Conservation (phyloP, 441 rosid species). For the Adansonia gregorii region DNA sequence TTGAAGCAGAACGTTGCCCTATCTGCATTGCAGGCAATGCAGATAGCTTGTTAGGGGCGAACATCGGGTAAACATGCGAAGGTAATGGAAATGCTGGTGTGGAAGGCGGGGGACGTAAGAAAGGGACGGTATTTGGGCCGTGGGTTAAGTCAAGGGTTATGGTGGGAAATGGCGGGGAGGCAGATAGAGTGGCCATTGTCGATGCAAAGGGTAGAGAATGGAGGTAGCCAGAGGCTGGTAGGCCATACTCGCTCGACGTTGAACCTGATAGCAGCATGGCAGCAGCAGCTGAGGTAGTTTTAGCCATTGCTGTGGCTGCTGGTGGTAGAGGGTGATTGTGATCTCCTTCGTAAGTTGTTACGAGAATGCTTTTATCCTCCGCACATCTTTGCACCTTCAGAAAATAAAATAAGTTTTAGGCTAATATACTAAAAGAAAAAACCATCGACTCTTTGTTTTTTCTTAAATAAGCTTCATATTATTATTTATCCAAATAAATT, state of each 20-base stretch:
- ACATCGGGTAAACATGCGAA: conserved; percentile 49
- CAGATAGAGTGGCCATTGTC: conserved; percentile 68
- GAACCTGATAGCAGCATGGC: conserved; percentile 88
- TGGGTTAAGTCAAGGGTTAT: conserved; percentile 82
- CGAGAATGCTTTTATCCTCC: conserved; percentile 72
- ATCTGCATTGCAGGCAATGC: conserved; percentile 34
- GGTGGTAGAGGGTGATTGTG: conserved; percentile 93
- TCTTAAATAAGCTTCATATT: no score
- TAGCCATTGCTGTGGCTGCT: conserved; percentile 80
- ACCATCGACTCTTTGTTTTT: not conserved
- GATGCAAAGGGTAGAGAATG: conserved; percentile 49
- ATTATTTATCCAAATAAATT: no score
- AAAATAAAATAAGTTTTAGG: not conserved
- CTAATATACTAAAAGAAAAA: no score
- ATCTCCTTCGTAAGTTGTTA: conserved; percentile 88
- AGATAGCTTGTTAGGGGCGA: conserved; percentile 34
- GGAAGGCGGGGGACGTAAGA: conserved; percentile 36
- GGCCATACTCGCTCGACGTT: conserved; percentile 49
- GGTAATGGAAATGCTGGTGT: conserved; percentile 48
- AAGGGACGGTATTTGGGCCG: conserved; percentile 41
- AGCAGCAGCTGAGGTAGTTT: conserved; percentile 82
- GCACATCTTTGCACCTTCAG: conserved; percentile 84
- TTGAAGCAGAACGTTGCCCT: conserved; percentile 47
- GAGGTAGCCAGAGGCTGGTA: conserved; percentile 37
- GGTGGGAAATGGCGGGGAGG: conserved; percentile 84